Evolutionary conservation across 208 protist genomes (phyloP).

Genomic region (Leishmania martiniquensis): DNA sequence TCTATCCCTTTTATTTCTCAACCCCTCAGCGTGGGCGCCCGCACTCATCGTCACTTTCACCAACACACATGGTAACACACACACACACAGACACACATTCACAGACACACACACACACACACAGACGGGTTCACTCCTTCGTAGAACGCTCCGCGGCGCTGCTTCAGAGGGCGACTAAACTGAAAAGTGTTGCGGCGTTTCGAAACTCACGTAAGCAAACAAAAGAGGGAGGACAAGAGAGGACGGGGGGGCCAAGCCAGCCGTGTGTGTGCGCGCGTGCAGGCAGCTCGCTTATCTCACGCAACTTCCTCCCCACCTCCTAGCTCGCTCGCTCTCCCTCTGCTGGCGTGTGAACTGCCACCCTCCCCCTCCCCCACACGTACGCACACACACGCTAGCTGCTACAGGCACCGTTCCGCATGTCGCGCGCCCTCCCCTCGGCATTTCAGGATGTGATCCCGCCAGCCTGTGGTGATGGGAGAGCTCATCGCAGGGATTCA

Average conservation of each 20-base stretch:
- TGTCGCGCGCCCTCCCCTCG: background rate
- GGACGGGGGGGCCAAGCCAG: background rate
- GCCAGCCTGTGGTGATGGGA: background rate
- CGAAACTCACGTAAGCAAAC: background rate
- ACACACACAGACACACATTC: too few relatives aligned
- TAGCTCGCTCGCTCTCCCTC: too few relatives aligned
- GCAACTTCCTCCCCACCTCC: background rate
- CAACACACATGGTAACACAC: too few relatives aligned
- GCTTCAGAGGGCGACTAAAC: background rate
- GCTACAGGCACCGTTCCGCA: background rate
- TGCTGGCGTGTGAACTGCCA: background rate
- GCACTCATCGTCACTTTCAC: too few relatives aligned
- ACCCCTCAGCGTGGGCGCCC: background rate
- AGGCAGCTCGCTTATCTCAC: background rate
- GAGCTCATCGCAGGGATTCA: background rate
- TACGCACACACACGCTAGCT: too few relatives aligned
- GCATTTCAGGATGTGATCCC: background rate
- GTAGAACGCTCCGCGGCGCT: background rate
- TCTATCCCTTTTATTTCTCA: background rate
- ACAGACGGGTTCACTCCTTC: background rate
- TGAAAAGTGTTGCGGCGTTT: background rate
- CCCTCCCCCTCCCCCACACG: too few relatives aligned
- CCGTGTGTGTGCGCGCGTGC: background rate
- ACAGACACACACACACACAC: too few relatives aligned
- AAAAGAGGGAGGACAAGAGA: background rate